phyloP scores from a whole-genome alignment of 1,284 basidiomycete genomes.

The Mycosarcoma maydis region DNA sequence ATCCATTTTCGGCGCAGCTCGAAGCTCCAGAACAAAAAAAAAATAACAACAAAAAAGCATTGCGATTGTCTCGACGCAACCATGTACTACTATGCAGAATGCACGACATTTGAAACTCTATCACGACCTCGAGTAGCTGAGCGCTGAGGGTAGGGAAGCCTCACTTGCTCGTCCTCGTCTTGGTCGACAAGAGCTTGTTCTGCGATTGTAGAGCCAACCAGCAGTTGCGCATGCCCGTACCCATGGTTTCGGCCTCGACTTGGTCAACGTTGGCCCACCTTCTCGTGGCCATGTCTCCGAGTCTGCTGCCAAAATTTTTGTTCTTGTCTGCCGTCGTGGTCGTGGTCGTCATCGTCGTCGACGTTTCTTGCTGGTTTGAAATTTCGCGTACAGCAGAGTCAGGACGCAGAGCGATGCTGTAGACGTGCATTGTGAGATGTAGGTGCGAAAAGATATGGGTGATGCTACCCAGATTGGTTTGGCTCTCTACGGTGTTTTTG shows the following conservation, averaged over 20 bases:
- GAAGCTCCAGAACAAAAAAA: neutral
- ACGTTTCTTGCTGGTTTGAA: neutral
- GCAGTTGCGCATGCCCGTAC: slow-evolving; percentile 54
- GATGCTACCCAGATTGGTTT: slow-evolving; percentile 68
- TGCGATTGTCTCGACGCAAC: slow-evolving; percentile 15
- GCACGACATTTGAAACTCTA: too few relatives aligned
- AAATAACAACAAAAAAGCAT: slow-evolving; percentile 1
- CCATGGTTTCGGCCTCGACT: slow-evolving; percentile 53
- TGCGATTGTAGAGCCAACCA: slow-evolving; percentile 23
- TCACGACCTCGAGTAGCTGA: too few relatives aligned
- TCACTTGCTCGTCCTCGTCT: neutral
- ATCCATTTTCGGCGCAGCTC: neutral
- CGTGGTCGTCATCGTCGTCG: too few relatives aligned
- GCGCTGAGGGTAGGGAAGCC: too few relatives aligned
- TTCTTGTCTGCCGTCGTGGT: slow-evolving; percentile 12
- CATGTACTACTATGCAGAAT: slow-evolving; percentile 39
- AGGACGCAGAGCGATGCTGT: slow-evolving; percentile 51
- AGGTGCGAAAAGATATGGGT: slow-evolving; percentile 90
- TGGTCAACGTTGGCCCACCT: slow-evolving; percentile 34
- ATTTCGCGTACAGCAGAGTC: neutral
- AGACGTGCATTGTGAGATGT: slow-evolving; percentile 84
- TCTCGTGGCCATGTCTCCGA: slow-evolving; percentile 11
- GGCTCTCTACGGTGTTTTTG: neutral
- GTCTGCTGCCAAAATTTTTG: slow-evolving; percentile 29
- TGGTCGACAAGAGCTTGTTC: neutral